A percentile compares a stretch with the other conserved stretches of the same genome.
Evolutionary conservation across 1,139 yeast species (phyloP).

Genomic region (Blastobotrys capitulatus): DNA sequence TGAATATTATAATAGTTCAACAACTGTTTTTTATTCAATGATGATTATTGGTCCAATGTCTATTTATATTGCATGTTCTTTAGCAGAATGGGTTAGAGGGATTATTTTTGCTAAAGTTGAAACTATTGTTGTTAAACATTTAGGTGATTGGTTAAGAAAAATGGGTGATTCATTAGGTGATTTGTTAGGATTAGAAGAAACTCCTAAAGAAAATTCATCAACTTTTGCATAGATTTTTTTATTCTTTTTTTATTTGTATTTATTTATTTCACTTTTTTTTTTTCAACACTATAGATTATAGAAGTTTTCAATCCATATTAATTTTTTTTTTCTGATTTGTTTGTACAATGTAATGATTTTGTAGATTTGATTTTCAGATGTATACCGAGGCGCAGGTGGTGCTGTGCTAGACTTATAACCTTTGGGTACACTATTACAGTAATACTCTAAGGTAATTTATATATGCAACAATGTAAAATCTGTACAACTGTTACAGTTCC

Average conservation of each 20-base stretch:
- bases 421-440: too few species aligned
- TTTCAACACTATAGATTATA: too few species aligned
- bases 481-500: too few species aligned
- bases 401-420: too few species aligned
- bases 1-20: background rate
- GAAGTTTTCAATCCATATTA: too few species aligned
- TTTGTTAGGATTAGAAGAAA: background rate
- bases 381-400: too few species aligned
- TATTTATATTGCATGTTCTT: background rate
- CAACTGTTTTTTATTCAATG: background rate
- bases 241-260: background rate
- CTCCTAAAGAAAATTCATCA: background rate
- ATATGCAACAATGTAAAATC: too few species aligned
- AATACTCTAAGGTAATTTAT: too few species aligned
- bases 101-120: background rate
- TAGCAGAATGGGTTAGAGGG: background rate
- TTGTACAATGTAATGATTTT: too few species aligned
- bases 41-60: background rate
- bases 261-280: too few species aligned
- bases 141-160: background rate
- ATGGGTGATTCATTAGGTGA: background rate
- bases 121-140: background rate
- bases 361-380: too few species aligned
- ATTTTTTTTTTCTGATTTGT: too few species aligned
- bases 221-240: background rate